Evolutionary conservation across 306 rosid species (phyloP).

Genomic region (Pyrus bretschneideri): DNA sequence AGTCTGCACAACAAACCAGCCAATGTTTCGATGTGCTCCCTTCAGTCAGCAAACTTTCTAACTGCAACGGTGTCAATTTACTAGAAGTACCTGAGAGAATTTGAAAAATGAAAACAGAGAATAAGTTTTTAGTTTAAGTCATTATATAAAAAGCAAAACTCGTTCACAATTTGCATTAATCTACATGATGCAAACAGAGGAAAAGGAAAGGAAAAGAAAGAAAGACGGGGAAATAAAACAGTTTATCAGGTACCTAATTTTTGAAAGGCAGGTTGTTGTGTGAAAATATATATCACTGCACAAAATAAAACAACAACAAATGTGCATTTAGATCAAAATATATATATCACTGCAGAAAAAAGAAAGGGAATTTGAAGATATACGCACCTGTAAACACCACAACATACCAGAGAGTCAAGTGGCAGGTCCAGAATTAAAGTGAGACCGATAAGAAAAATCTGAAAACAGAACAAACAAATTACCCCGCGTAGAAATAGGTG

Average conservation of each 20-base stretch:
- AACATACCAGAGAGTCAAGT: slow-evolving; percentile 71
- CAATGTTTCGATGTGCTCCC: slow-evolving; percentile 68
- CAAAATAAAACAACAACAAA: slow-evolving; percentile 14
- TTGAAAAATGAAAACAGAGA: slow-evolving; percentile 3
- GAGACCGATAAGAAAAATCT: slow-evolving; percentile 68
- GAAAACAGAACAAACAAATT: slow-evolving; percentile 15
- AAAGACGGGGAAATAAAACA: no score
- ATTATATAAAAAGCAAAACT: slow-evolving; percentile 2
- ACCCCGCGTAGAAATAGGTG: slow-evolving; percentile 1
- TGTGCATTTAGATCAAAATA: background rate
- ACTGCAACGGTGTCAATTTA: slow-evolving; percentile 81
- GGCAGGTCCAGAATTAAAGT: slow-evolving; percentile 65
- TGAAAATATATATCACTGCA: slow-evolving; percentile 64
- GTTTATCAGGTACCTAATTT: slow-evolving; percentile 49
- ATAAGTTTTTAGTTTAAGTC: slow-evolving; percentile 5
- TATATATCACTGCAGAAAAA: background rate
- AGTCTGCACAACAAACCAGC: slow-evolving; percentile 58
- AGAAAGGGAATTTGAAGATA: slow-evolving; percentile 1
- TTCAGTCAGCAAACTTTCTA: slow-evolving; percentile 83
- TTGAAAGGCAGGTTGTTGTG: slow-evolving; percentile 71
- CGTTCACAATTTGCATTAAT: background rate
- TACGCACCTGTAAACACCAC: slow-evolving; percentile 59
- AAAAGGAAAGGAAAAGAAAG: background rate
- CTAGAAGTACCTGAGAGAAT: slow-evolving; percentile 43
- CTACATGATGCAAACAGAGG: background rate